Evolutionary conservation across 805 yeast species (phyloP).

Genomic region (Candida methanosorbosa): DNA sequence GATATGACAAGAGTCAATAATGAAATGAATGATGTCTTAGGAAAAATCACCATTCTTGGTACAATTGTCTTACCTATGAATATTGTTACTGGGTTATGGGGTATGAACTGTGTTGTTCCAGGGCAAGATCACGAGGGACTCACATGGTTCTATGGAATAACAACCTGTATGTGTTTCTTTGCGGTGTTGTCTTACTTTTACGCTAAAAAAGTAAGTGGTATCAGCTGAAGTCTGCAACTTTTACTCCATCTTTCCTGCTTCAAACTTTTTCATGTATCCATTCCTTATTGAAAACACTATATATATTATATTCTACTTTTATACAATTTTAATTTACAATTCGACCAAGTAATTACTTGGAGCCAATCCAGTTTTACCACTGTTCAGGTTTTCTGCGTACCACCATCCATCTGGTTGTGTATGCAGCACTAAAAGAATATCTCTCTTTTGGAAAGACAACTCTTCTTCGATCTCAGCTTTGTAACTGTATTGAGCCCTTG

Average conservation of each 20-base stretch:
- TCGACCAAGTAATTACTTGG: conserved; percentile 50
- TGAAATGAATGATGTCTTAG: conserved; percentile 93
- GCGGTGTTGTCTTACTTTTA: conserved; percentile 39
- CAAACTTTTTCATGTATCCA: not conserved
- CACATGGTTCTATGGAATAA: conserved; percentile 56
- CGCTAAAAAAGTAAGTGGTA: conserved; percentile 33
- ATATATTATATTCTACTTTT: not conserved
- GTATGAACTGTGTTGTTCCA: conserved; percentile 96
- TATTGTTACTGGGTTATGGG: conserved; percentile 95
- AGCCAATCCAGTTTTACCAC: conserved; percentile 45
- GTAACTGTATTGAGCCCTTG: conserved; percentile 50
- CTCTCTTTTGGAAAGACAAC: conserved; percentile 50
- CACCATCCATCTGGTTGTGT: conserved; percentile 72
- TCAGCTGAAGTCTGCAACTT: not conserved
- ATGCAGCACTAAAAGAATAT: conserved; percentile 40
- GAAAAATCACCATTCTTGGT: conserved; percentile 88
- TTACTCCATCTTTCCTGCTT: not conserved
- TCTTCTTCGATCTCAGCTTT: conserved; percentile 54
- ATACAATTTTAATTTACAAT: conserved; percentile 4
- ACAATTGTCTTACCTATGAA: conserved; percentile 93
- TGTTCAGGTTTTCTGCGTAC: conserved; percentile 50
- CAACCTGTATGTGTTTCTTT: conserved; percentile 35
- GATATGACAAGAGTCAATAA: conserved; percentile 97
- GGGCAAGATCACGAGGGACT: conserved; percentile 68
- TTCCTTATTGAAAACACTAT: not conserved